Conservation (phyloP, 192 early-diverging fungal species). For the Glomus cerebriforme region DNA sequence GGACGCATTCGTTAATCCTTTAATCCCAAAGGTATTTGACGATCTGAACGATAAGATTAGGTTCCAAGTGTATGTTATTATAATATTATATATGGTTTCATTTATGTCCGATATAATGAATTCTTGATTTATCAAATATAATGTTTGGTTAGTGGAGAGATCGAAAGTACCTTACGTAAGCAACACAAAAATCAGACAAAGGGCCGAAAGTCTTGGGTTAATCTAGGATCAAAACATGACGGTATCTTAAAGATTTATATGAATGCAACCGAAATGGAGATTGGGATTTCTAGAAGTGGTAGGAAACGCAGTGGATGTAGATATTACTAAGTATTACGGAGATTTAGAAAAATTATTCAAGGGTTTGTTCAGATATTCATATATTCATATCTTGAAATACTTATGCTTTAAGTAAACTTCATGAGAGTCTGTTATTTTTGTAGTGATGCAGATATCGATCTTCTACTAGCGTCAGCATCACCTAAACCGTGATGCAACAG, state of each 20-base stretch:
- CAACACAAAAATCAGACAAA: conserved; percentile 26
- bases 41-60: too few species aligned
- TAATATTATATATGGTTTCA: too few species aligned
- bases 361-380: conserved; percentile 33
- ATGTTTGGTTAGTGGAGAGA: conserved; percentile 27
- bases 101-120: too few species aligned
- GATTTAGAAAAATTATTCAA: conserved; percentile 28
- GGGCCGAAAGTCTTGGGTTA: conserved; percentile 14
- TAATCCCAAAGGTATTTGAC: too few species aligned
- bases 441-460: too few species aligned
- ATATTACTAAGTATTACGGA: conserved; percentile 17
- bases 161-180: conserved; percentile 20
- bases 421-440: neutral
- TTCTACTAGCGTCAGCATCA: too few species aligned
- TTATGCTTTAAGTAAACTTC: conserved; percentile 14
- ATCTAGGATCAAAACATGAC: conserved; percentile 23
- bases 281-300: conserved; percentile 30
- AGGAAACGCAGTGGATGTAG: conserved; percentile 9
- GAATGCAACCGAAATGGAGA: conserved; percentile 27
- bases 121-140: too few species aligned
- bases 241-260: conserved; percentile 33
- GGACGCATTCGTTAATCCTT: too few species aligned
- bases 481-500: neutral
- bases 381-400: conserved; percentile 14
- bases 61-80: too few species aligned